Conservation (phyloP, 2,329 filamentous ascomycete genomes). For the Ceratocystis destructans region DNA sequence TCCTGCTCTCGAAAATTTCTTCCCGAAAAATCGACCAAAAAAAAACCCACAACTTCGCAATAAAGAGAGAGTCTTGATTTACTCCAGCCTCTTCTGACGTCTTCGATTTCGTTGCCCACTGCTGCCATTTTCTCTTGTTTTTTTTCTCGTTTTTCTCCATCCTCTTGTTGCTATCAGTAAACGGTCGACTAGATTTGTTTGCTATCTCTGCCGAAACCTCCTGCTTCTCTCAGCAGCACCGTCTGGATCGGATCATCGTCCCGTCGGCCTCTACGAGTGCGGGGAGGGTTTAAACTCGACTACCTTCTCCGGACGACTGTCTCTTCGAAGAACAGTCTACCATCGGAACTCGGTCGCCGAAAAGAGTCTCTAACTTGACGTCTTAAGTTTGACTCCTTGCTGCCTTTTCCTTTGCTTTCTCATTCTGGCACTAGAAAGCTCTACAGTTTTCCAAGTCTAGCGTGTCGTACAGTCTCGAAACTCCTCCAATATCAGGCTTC, state of each 20-base stretch:
- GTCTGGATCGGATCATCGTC: conserved; percentile 14
- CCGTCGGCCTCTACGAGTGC: conserved; percentile 17
- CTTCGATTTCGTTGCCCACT: not conserved
- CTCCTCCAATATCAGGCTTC: conserved; percentile 5
- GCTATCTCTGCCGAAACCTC: conserved; percentile 10
- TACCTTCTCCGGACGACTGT: conserved; percentile 16
- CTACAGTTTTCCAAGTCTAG: not conserved
- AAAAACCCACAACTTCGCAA: conserved; percentile 12
- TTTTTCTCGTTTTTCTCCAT: not conserved
- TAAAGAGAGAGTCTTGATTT: conserved; percentile 6
- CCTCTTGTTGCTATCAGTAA: not conserved
- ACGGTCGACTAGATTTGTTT: conserved; percentile 9
- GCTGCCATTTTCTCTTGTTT: not conserved
- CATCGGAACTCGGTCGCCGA: not conserved
- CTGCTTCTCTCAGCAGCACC: conserved; percentile 15
- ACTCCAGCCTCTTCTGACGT: conserved; percentile 14
- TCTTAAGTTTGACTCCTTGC: not conserved
- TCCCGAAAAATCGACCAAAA: conserved; percentile 16
- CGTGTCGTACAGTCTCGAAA: not conserved
- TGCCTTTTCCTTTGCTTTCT: conserved; percentile 2
- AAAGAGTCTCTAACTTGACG: not conserved
- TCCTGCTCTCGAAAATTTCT: conserved; percentile 18
- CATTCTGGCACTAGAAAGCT: conserved; percentile 3
- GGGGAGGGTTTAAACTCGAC: conserved; percentile 18
- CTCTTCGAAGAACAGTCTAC: conserved; percentile 7